phyloP scores from a whole-genome alignment of 169 alveolate genomes.

The Plasmodium relictum region DNA sequence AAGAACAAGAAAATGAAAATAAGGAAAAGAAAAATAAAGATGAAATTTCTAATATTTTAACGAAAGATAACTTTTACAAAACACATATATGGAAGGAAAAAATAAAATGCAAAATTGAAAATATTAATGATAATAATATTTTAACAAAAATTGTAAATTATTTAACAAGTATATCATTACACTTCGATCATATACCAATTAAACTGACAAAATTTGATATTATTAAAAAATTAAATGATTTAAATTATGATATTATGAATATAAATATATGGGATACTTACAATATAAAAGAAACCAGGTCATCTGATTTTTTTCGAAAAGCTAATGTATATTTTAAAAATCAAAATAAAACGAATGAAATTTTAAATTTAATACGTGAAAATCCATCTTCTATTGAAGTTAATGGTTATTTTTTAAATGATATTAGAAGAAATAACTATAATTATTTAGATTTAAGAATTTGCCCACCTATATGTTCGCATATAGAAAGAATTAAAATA shows the following conservation, averaged over 20 bases:
- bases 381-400: slow-evolving; percentile 21
- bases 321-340: slow-evolving; percentile 65
- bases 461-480: slow-evolving; percentile 76
- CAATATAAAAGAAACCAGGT: slow-evolving; percentile 23
- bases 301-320: slow-evolving; percentile 37
- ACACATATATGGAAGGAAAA: slow-evolving; percentile 61
- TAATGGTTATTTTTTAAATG: slow-evolving; percentile 28
- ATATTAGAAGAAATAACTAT: slow-evolving; percentile 55
- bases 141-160: slow-evolving; percentile 52
- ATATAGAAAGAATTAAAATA: slow-evolving; percentile 33
- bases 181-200: slow-evolving; percentile 39
- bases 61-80: slow-evolving; percentile 11
- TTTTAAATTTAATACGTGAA: slow-evolving; percentile 30
- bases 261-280: slow-evolving; percentile 68
- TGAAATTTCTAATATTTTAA: background rate
- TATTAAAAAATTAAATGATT: slow-evolving; percentile 25
- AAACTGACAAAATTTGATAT: slow-evolving; percentile 53
- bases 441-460: slow-evolving; percentile 38
- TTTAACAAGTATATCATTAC: slow-evolving; percentile 23
- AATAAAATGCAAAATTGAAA: slow-evolving; percentile 71
- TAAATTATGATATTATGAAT: slow-evolving; percentile 30
- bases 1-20: background rate
- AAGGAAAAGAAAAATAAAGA: slow-evolving; percentile 1
- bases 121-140: slow-evolving; percentile 58
- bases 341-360: slow-evolving; percentile 4